Percentiles rank a stretch among this genome's conserved stretches.
Evolutionary conservation across 495 filamentous ascomycete genomes (phyloP).

Genomic region (Zalerion maritima): DNA sequence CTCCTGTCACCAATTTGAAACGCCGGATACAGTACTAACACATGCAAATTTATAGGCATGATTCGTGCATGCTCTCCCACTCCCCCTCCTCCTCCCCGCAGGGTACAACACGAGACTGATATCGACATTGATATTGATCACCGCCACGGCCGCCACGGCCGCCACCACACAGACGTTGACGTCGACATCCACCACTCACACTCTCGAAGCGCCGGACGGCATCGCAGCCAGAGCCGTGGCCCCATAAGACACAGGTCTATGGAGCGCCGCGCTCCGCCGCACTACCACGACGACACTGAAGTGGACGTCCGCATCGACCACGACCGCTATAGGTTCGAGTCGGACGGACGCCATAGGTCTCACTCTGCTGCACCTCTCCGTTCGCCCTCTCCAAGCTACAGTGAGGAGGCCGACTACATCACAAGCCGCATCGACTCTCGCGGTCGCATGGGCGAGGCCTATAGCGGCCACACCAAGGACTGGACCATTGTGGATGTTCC

Average conservation of each 20-base stretch:
- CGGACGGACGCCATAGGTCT: constrained; percentile 22
- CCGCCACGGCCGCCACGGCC: constrained; percentile 10
- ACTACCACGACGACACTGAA: constrained; percentile 23
- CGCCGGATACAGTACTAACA: constrained; percentile 6
- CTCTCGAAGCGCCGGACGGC: constrained; percentile 17
- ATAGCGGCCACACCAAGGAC: constrained; percentile 50
- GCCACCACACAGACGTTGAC: constrained; percentile 33
- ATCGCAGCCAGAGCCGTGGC: constrained; percentile 19
- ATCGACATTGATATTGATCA: constrained; percentile 35
- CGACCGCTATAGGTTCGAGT: constrained; percentile 43
- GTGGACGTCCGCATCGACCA: constrained; percentile 35
- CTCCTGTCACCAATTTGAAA: not conserved
- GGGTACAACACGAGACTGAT: constrained; percentile 28
- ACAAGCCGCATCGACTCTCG: constrained; percentile 42
- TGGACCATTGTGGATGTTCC: constrained; percentile 72
- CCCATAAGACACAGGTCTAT: too few relatives aligned
- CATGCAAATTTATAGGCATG: constrained; percentile 18
- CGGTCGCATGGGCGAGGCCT: constrained; percentile 49
- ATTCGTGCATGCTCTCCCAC: constrained; percentile 28
- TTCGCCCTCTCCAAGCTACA: constrained; percentile 23
- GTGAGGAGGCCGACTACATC: constrained; percentile 54
- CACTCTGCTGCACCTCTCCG: constrained; percentile 31
- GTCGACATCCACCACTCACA: constrained; percentile 23
- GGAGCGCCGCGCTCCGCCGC: constrained; percentile 10
- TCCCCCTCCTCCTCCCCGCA: constrained; percentile 29